Evolutionary conservation across 495 filamentous ascomycete genomes (phyloP), one percentile per base, ranked within the genome.

Genomic region (Viridothelium virens): DNA sequence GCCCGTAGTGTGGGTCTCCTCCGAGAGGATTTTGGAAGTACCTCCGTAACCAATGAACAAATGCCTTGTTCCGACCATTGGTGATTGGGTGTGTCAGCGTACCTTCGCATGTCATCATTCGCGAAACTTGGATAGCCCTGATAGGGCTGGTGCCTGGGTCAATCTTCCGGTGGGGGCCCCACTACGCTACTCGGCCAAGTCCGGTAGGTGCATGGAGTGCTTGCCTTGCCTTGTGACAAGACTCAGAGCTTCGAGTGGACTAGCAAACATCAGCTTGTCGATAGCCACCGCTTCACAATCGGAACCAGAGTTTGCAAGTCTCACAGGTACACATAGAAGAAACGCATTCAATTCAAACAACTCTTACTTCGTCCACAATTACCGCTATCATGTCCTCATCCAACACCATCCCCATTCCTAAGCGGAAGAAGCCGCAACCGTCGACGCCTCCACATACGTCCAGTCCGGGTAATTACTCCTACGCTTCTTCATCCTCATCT

Each of bases 321-420:
- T 25, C 25, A 25, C 25, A 25, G 25, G 25, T 25, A 25, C 25
- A 25, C 25, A 25, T 25, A 25, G 25, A 25, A 25, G 25, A 25
- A 25, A 25, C 25, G 25, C 25, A 25, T 25, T 25, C 25, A 25
- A 59, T 10, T 14, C 53, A 59, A 64, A 18, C 31, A 25, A 25
- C 25, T 25, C 25, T 25, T 25, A 25, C 25, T 25, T 25, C 25
- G 25, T 25, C 25, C 25, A 25, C 25, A 25, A 25, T 25, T 25
- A 25, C 25, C 25, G 25, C 25, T 25, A 25, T 25, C 25, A 77
- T 78, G 76, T 75, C 74, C 59, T 69, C 70, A 38, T 75, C 73
- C 31, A 76, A 77, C 36, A 69, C 73, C 38, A 76, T 78, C 66
- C 76, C 75, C 38, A 76, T 78, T 66, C 76, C 75, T 31, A 56